Percentiles rank a stretch among this genome's conserved stretches.
phyloP scores from a whole-genome alignment of 164 flowering plant genomes.

The Vitis riparia region DNA sequence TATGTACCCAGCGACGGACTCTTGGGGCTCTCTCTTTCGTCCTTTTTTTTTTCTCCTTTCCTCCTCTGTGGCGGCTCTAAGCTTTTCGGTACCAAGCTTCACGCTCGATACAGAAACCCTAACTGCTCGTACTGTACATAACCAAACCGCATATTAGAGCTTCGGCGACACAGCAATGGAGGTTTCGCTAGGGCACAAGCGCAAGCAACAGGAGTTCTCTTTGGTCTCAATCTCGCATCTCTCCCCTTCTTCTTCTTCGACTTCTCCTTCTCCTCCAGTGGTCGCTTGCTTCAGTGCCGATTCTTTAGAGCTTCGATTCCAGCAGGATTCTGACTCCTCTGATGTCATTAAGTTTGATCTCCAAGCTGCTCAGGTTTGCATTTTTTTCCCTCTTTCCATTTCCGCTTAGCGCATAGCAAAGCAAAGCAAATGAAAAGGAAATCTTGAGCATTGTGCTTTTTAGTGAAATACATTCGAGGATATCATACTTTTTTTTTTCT shows the following conservation, averaged over 20 bases:
- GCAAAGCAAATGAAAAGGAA: background rate
- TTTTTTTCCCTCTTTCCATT: background rate
- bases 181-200: constrained; percentile 34
- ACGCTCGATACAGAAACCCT: background rate
- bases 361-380: constrained; percentile 45
- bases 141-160: background rate
- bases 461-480: background rate
- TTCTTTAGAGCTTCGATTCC: constrained; percentile 52
- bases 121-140: background rate
- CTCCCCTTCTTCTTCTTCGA: constrained; percentile 32
- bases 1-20: background rate
- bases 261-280: constrained; percentile 24
- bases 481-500: background rate
- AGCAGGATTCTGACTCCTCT: constrained; percentile 28
- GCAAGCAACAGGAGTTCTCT: constrained; percentile 39
- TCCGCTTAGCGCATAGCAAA: background rate
- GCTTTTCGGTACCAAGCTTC: background rate
- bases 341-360: constrained; percentile 42
- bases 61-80: constrained; percentile 10
- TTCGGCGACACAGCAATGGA: constrained; percentile 32
- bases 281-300: constrained; percentile 51
- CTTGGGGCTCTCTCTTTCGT: too few species aligned
- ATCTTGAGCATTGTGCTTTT: background rate
- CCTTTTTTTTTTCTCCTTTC: background rate
- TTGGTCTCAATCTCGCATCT: constrained; percentile 52